Percentiles rank a stretch among this genome's conserved stretches.
phyloP scores from a whole-genome alignment of 2,329 filamentous ascomycete species.

The Fonsecaea nubica region DNA sequence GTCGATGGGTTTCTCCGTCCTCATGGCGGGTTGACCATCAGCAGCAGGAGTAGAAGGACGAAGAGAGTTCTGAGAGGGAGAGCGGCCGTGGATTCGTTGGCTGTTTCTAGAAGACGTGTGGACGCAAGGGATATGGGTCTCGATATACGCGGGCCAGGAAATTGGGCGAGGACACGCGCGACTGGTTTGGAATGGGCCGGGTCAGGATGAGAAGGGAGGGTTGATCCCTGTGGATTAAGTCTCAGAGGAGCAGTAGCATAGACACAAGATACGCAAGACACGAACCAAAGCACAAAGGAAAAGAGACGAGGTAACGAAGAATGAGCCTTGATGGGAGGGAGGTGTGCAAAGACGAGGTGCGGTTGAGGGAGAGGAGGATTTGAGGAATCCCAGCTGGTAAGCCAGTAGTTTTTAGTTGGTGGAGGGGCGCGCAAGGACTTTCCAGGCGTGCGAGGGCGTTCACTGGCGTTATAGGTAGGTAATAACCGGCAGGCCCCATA shows the following conservation, averaged over 20 bases:
- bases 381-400: constrained; percentile 26
- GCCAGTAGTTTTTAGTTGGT: constrained; percentile 6
- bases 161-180: constrained; percentile 26
- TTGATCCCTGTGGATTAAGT: constrained; percentile 16
- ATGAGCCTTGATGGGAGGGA: constrained; percentile 11
- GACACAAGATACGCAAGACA: constrained; percentile 21
- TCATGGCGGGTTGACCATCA: constrained; percentile 53
- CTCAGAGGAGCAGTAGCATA: constrained; percentile 6
- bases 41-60: constrained; percentile 45
- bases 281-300: constrained; percentile 21
- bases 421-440: constrained; percentile 9
- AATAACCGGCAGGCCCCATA: constrained; percentile 6
- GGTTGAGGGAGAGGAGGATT: constrained; percentile 15
- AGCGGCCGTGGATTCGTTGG: constrained; percentile 29
- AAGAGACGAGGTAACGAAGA: constrained; percentile 13
- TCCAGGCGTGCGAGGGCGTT: constrained; percentile 11
- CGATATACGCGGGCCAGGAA: constrained; percentile 26
- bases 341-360: constrained; percentile 11
- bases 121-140: constrained; percentile 43
- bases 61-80: constrained; percentile 42
- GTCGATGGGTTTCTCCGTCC: constrained; percentile 30
- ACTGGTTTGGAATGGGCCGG: constrained; percentile 25
- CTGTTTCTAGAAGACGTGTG: constrained; percentile 40
- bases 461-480: constrained; percentile 13
- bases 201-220: constrained; percentile 9